These are phyloP conservation scores for Venturia pyrina DNA, from an alignment of 2,329 filamentous ascomycete species.

Conservation along the genomic window DNA sequence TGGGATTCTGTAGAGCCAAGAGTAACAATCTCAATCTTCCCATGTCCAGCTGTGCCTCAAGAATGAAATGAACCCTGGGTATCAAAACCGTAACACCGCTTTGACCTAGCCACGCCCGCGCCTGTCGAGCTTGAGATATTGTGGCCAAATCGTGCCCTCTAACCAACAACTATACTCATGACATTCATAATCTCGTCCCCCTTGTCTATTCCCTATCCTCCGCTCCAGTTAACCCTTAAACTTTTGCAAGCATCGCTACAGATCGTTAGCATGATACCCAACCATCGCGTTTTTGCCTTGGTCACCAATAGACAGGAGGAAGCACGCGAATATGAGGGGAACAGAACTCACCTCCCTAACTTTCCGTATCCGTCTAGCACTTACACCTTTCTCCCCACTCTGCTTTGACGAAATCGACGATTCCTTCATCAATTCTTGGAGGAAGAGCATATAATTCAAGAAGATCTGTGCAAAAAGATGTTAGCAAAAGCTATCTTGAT, in stretches of 20 bases:
- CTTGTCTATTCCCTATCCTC: not conserved
- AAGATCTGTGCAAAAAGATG: constrained; percentile 51
- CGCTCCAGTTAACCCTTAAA: not conserved
- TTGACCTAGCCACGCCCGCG: not conserved
- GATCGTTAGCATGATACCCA: not conserved
- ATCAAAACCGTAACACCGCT: not conserved
- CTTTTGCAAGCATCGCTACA: constrained; percentile 5
- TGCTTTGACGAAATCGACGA: constrained; percentile 67
- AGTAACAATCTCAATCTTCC: not conserved
- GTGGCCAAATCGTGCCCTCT: not conserved
- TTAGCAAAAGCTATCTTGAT: not conserved
- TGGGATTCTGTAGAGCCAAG: not conserved
- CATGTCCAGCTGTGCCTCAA: not conserved
- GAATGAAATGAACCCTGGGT: not conserved
- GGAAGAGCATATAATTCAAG: constrained; percentile 74
- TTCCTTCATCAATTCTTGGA: constrained; percentile 68
- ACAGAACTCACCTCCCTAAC: constrained; percentile 56
- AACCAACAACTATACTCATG: not conserved
- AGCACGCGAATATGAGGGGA: not conserved
- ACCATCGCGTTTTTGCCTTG: too few species aligned
- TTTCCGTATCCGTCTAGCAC: constrained; percentile 66
- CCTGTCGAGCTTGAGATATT: not conserved
- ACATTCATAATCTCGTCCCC: not conserved
- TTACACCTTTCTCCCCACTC: constrained; percentile 61
- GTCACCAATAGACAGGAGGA: not conserved